phyloP scores from a whole-genome alignment of 257 asterid genomes.

The Solanum chaucha region DNA sequence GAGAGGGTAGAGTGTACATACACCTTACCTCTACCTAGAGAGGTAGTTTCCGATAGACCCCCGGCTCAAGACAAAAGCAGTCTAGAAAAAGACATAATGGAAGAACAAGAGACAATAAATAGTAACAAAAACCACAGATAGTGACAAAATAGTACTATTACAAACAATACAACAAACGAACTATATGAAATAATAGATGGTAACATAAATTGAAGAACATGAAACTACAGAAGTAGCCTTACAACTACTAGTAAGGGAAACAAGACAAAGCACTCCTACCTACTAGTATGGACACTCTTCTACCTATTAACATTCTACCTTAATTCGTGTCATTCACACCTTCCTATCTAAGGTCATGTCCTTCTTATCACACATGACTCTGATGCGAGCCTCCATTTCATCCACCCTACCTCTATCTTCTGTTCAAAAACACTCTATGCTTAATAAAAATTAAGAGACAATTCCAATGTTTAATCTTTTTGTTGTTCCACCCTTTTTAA shows the following conservation, averaged over 20 bases:
- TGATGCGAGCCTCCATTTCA: not conserved
- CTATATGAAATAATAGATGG: not conserved
- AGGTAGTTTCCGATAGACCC: not conserved
- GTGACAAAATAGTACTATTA: not conserved
- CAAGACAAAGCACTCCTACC: not conserved
- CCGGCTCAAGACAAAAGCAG: not conserved
- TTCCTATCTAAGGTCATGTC: not conserved
- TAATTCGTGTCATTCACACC: not conserved
- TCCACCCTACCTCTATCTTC: not conserved
- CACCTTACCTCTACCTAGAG: not conserved
- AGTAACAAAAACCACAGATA: not conserved
- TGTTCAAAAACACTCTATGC: not conserved
- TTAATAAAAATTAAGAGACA: not conserved
- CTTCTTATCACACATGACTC: not conserved
- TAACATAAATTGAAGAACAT: not conserved
- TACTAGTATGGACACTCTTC: not conserved
- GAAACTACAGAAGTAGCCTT: not conserved
- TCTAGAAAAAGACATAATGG: not conserved
- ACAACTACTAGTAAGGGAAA: not conserved
- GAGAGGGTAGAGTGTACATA: not conserved
- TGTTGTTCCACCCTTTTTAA: not conserved
- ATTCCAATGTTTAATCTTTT: not conserved
- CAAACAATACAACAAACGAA: not conserved
- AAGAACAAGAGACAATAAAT: not conserved
- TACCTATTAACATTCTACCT: not conserved